A percentile compares a stretch with the other conserved stretches of the same genome.
Conservation (phyloP, 108 stramenopile species). For the Conticribra guillardii region DNA sequence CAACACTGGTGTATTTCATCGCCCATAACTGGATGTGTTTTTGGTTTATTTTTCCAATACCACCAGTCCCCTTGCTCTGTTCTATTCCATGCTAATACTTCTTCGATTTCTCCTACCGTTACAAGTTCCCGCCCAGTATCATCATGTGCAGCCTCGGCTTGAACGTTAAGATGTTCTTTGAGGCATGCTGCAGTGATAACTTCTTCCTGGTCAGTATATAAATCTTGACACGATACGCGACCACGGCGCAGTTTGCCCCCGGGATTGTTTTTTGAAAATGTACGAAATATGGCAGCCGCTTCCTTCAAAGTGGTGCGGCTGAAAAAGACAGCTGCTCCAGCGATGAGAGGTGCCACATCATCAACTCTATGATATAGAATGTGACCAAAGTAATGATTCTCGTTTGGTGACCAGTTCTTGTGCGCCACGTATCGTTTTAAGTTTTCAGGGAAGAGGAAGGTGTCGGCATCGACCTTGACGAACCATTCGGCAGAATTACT, state of each 20-base stretch:
- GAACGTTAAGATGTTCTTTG: conserved; percentile 25
- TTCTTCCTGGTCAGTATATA: conserved; percentile 31
- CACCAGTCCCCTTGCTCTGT: conserved; percentile 49
- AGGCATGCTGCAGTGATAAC: conserved; percentile 38
- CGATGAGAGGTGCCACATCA: conserved; percentile 15
- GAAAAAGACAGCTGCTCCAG: conserved; percentile 42
- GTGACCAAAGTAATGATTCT: conserved; percentile 50
- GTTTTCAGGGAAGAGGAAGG: conserved; percentile 44
- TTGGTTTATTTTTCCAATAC: conserved; percentile 44
- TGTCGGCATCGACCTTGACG: conserved; percentile 39
- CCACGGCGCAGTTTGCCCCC: not conserved
- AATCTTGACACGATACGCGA: conserved; percentile 17
- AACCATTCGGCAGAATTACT: conserved; percentile 41
- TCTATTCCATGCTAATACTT: conserved; percentile 32
- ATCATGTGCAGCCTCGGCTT: conserved; percentile 29
- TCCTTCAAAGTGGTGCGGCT: conserved; percentile 27
- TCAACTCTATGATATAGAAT: conserved; percentile 20
- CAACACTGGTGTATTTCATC: conserved; percentile 33
- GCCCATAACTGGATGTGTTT: conserved; percentile 14
- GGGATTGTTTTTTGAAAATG: conserved; percentile 15
- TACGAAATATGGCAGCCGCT: conserved; percentile 19
- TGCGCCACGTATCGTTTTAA: conserved; percentile 30
- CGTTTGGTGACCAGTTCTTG: conserved; percentile 18
- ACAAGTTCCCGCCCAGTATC: conserved; percentile 22
- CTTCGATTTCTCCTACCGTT: conserved; percentile 23